A percentile compares a stretch with the other conserved stretches of the same genome.
Conservation (phyloP, 148 eudicot species). For the Arctostaphylos glauca region DNA sequence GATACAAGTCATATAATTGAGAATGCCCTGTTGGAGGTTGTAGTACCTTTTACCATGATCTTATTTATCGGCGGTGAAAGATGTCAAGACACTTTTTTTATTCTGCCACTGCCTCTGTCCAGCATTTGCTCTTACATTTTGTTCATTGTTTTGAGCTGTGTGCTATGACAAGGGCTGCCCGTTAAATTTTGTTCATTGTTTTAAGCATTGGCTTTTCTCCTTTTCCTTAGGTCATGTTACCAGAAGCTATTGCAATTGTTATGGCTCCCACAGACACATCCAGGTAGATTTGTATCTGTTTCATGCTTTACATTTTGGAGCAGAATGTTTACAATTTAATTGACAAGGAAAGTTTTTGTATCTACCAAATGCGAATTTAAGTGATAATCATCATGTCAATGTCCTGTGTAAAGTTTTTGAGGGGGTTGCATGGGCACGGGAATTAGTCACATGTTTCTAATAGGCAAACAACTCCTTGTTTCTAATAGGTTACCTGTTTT, state of each 20-base stretch:
- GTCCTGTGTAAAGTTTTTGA: background rate
- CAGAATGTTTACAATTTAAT: background rate
- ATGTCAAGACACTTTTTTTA: background rate
- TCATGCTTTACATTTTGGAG: background rate
- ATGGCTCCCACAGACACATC: constrained; percentile 98
- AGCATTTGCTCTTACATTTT: background rate
- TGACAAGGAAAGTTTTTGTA: background rate
- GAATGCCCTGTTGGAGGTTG: background rate
- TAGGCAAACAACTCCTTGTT: background rate
- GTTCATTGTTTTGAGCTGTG: background rate
- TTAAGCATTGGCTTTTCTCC: background rate
- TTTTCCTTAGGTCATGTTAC: constrained; percentile 77
- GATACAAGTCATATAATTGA: background rate
- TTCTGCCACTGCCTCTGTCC: background rate
- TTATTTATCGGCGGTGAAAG: background rate
- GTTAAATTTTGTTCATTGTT: background rate
- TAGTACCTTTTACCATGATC: background rate
- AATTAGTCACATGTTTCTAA: background rate
- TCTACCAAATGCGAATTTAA: background rate
- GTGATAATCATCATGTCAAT: background rate
- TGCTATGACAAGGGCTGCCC: background rate
- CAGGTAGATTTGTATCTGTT: constrained; percentile 46
- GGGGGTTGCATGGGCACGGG: constrained; percentile 3
- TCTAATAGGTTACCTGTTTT: background rate
- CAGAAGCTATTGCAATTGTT: constrained; percentile 97